Conservation (phyloP, 176 grass and related monocot genomes). For the Musa itinerans region DNA sequence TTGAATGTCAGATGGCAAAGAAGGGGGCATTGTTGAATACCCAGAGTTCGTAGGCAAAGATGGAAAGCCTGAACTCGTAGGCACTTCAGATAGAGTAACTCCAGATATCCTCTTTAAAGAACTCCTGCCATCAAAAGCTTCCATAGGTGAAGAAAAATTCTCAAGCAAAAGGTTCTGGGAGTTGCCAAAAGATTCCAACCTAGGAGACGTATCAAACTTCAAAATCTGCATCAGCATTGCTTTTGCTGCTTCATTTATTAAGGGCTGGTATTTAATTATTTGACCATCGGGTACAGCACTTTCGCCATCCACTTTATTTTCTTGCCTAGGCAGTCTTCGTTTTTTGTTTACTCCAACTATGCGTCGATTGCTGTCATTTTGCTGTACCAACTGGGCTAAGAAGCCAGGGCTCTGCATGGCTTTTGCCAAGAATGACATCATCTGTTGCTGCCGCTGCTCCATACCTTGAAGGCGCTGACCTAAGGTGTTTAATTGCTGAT, state of each 20-base stretch:
- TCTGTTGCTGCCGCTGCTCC: slow-evolving; percentile 61
- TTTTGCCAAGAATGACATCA: slow-evolving; percentile 61
- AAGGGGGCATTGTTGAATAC: slow-evolving; percentile 51
- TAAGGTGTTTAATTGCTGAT: slow-evolving; percentile 47
- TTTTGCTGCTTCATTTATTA: slow-evolving; percentile 98
- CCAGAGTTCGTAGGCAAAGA: slow-evolving; percentile 42
- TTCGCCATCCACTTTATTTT: slow-evolving; percentile 3
- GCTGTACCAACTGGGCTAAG: slow-evolving; percentile 47
- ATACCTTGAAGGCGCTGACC: slow-evolving; percentile 50
- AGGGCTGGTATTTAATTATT: slow-evolving; percentile 90
- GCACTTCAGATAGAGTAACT: slow-evolving; percentile 71
- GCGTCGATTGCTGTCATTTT: slow-evolving; percentile 41
- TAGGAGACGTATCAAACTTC: slow-evolving; percentile 44
- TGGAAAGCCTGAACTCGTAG: slow-evolving; percentile 34
- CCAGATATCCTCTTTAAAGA: slow-evolving; percentile 49
- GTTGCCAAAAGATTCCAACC: slow-evolving; percentile 40
- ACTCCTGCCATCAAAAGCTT: slow-evolving; percentile 42
- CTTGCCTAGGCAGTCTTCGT: slow-evolving; percentile 41
- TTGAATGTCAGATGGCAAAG: slow-evolving; percentile 46
- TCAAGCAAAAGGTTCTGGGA: slow-evolving; percentile 40
- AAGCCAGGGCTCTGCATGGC: slow-evolving; percentile 55
- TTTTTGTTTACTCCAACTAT: slow-evolving; percentile 45
- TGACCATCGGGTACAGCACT: slow-evolving; percentile 41
- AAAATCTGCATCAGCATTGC: slow-evolving; percentile 87
- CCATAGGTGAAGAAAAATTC: slow-evolving; percentile 37